A percentile compares a stretch with the other conserved stretches of the same genome.
Conservation (phyloP, 371 early-diverging fungal species). For the Polyrhizophydium stewartii region DNA sequence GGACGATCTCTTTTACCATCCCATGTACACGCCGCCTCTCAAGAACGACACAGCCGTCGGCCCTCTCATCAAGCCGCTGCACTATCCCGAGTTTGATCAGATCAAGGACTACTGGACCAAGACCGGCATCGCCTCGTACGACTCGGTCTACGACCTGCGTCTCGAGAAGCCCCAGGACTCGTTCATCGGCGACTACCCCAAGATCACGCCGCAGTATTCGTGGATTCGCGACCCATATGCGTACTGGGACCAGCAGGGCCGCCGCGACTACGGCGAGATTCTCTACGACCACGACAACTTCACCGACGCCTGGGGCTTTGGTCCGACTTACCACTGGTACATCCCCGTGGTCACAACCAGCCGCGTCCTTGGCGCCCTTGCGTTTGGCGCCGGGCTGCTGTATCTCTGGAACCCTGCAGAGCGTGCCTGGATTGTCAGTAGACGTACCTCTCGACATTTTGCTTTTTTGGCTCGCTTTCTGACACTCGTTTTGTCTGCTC, state of each 20-base stretch:
- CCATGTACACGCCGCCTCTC: conserved; percentile 38
- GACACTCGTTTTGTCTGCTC: neutral
- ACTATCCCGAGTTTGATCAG: conserved; percentile 47
- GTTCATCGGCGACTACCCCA: conserved; percentile 49
- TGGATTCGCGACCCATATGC: conserved; percentile 39
- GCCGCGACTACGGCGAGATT: conserved; percentile 46
- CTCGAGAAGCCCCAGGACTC: conserved; percentile 27
- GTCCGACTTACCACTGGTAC: conserved; percentile 25
- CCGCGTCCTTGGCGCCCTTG: conserved; percentile 22
- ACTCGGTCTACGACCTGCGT: conserved; percentile 16
- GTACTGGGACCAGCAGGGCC: conserved; percentile 54
- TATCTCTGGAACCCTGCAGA: conserved; percentile 31
- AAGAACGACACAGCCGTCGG: conserved; percentile 31
- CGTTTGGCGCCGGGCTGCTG: conserved; percentile 12
- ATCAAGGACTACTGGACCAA: neutral
- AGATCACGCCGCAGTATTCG: conserved; percentile 24
- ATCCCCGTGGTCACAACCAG: conserved; percentile 13
- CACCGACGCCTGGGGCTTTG: conserved; percentile 32
- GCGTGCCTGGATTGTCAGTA: conserved; percentile 1
- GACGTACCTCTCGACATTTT: neutral
- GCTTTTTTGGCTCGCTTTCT: neutral
- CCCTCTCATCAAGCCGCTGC: conserved; percentile 30
- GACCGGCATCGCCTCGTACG: conserved; percentile 8
- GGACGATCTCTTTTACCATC: conserved; percentile 28
- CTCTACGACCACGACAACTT: conserved; percentile 35